phyloP scores from a whole-genome alignment of 345 rosid genomes.

The Luvunga scandens region DNA sequence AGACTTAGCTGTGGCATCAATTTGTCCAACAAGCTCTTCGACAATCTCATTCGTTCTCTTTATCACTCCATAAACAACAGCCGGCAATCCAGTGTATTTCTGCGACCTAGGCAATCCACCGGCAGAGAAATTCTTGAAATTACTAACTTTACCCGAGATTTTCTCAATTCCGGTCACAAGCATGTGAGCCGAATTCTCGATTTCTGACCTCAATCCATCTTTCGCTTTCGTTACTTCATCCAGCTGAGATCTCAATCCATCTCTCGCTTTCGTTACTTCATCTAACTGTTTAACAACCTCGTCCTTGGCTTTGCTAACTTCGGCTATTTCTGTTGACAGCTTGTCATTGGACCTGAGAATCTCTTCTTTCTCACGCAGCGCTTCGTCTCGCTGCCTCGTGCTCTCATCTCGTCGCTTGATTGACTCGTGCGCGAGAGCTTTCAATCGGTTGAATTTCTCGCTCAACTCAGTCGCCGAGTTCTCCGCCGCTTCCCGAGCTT shows the following conservation, averaged over 20 bases:
- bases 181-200: conserved; percentile 86
- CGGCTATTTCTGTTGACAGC: conserved; percentile 44
- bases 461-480: conserved; percentile 66
- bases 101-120: conserved; percentile 82
- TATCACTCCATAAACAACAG: conserved; percentile 83
- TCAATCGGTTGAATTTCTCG: conserved; percentile 60
- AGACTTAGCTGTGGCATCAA: conserved; percentile 54
- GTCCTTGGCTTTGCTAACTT: conserved; percentile 44
- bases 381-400: conserved; percentile 73
- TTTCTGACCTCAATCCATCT: conserved; percentile 69
- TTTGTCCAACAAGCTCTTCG: conserved; percentile 85
- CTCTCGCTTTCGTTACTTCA: conserved; percentile 55
- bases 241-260: conserved; percentile 51
- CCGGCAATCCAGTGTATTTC: conserved; percentile 75
- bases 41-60: conserved; percentile 92
- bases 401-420: conserved; percentile 80
- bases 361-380: conserved; percentile 68
- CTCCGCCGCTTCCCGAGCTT: conserved; percentile 77
- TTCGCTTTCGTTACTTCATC: conserved; percentile 55
- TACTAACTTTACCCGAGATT: conserved; percentile 82
- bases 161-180: conserved; percentile 90
- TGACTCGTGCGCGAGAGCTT: conserved; percentile 79
- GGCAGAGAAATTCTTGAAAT: conserved; percentile 64
- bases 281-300: conserved; percentile 54
- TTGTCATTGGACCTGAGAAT: conserved; percentile 41